Percentiles rank a stretch among this genome's conserved stretches.
These are phyloP conservation scores for Arabidopsis hybrid DNA, from an alignment of 441 rosid genomes.

Conservation along the genomic window DNA sequence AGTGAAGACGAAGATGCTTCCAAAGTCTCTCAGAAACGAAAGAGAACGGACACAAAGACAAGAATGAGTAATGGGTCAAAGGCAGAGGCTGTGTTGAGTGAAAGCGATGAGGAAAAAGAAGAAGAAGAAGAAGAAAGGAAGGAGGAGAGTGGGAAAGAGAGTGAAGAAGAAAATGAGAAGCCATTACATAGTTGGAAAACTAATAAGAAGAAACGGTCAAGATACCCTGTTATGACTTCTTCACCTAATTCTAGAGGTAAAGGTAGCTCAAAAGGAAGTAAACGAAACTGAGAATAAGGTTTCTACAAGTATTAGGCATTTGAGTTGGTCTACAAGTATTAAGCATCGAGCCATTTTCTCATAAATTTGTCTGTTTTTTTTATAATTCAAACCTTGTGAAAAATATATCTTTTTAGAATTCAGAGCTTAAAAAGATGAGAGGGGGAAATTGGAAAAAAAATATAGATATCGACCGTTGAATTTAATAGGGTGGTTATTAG, in stretches of 20 bases:
- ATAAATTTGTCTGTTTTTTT: neutral
- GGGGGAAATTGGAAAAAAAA: no score
- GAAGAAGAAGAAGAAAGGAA: constrained; percentile 31
- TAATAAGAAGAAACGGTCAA: constrained; percentile 86
- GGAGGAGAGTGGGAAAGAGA: constrained; percentile 40
- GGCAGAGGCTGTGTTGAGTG: constrained; percentile 46
- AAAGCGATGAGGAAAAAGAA: neutral
- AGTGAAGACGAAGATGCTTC: constrained; percentile 70
- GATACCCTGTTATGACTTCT: constrained; percentile 60
- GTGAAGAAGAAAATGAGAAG: constrained; percentile 49
- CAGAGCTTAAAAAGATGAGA: neutral
- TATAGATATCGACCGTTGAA: no score
- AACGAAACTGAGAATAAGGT: constrained; percentile 27
- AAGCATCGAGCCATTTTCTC: neutral
- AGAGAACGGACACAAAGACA: constrained; percentile 55
- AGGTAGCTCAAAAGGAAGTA: constrained; percentile 61
- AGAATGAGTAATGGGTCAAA: constrained; percentile 66
- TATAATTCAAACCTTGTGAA: neutral
- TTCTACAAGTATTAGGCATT: constrained; percentile 15
- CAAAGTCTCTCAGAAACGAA: constrained; percentile 53
- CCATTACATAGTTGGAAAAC: constrained; percentile 75
- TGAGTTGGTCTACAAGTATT: neutral
- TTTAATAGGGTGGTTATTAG: no score
- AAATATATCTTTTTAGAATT: neutral
- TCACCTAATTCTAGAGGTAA: constrained; percentile 83